Conservation (phyloP, 768 basidiomycete species). For the Leccinum olivaceopallidum region DNA sequence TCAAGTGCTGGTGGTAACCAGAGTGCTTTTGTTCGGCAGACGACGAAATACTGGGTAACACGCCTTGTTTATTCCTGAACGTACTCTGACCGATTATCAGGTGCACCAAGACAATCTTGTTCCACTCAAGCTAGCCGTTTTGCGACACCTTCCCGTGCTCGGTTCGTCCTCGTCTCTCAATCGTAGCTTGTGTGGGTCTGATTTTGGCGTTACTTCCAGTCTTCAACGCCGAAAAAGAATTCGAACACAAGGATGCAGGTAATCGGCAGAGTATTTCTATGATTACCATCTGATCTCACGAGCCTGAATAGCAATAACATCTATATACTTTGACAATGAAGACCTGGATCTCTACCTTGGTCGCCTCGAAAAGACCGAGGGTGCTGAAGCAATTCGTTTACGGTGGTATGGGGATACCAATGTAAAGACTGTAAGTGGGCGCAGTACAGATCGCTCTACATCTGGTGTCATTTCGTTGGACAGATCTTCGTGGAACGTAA, state of each 20-base stretch:
- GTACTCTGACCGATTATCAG: conserved; percentile 28
- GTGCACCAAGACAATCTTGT: conserved; percentile 95
- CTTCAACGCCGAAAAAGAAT: conserved; percentile 93
- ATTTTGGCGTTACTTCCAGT: conserved; percentile 46
- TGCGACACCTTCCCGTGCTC: conserved; percentile 90
- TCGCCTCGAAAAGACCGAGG: conserved; percentile 96
- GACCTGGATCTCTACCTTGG: conserved; percentile 96
- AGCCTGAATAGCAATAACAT: conserved; percentile 74
- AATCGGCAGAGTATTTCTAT: conserved; percentile 9
- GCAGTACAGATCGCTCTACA: neutral
- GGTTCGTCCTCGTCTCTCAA: conserved; percentile 49
- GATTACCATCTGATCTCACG: conserved; percentile 1
- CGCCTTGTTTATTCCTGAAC: neutral
- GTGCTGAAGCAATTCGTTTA: conserved; percentile 93
- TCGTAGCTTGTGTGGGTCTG: neutral
- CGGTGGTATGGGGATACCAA: conserved; percentile 95
- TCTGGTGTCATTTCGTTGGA: neutral
- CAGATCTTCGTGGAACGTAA: conserved; percentile 89
- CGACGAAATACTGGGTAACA: conserved; percentile 97
- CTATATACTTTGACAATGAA: conserved; percentile 96
- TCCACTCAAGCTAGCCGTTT: conserved; percentile 88
- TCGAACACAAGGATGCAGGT: conserved; percentile 82
- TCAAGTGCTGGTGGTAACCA: conserved; percentile 92
- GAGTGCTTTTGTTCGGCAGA: conserved; percentile 97
- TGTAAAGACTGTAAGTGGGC: conserved; percentile 64